Evolutionary conservation across 116 monocot species (phyloP).

Genomic region (Iris pallida): DNA sequence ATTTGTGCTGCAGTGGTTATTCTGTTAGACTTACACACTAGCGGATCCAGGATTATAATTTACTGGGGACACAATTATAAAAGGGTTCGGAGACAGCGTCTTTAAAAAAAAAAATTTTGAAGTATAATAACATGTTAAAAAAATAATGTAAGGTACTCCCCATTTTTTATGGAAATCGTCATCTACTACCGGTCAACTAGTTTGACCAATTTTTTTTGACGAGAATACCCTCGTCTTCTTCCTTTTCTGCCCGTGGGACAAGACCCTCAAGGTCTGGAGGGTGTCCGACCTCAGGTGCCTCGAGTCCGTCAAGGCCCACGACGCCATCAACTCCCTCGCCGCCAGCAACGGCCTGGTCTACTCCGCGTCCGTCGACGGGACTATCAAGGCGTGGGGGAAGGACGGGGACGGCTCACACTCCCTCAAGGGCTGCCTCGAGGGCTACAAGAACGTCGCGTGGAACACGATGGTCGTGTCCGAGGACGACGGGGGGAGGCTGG

Average conservation of each 20-base stretch:
- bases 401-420: slow-evolving; percentile 17
- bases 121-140: no score
- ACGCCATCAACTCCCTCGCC: slow-evolving; percentile 58
- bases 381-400: slow-evolving; percentile 57
- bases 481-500: slow-evolving; percentile 17
- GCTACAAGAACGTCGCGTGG: slow-evolving; percentile 42
- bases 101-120: no score
- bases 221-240: slow-evolving; percentile 65
- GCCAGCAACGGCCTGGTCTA: slow-evolving; percentile 31
- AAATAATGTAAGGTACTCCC: no score
- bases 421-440: slow-evolving; percentile 26
- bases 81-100: no score
- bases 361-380: slow-evolving; percentile 76
- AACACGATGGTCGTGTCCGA: slow-evolving; percentile 44
- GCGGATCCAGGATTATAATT: no score
- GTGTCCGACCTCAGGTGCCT: slow-evolving; percentile 55
- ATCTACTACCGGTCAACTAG: no score
- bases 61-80: no score
- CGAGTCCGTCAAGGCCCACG: slow-evolving; percentile 71
- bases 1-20: no score
- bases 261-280: slow-evolving; percentile 75
- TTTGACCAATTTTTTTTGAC: no score
- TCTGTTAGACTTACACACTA: no score
- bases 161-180: no score
- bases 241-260: slow-evolving; percentile 77